Conservation (phyloP, 768 basidiomycete genomes). For the Hypholoma fasciculare region DNA sequence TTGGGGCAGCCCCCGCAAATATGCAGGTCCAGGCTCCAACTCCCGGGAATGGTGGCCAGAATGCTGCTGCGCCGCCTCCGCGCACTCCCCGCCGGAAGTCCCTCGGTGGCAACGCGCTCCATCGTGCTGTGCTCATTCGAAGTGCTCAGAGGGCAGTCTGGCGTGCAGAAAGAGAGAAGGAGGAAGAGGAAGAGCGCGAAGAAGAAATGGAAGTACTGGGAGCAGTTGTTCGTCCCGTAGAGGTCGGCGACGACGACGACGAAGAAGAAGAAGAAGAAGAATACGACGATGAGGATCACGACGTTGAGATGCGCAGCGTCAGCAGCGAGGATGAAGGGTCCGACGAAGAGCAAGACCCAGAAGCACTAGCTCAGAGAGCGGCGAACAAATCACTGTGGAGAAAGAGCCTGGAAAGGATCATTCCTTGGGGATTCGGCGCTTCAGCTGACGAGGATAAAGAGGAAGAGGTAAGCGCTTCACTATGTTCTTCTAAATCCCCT, state of each 20-base stretch:
- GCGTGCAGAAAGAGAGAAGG: slow-evolving; percentile 48
- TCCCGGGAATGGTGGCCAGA: not conserved
- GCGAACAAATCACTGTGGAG: slow-evolving; percentile 39
- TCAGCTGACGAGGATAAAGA: slow-evolving; percentile 20
- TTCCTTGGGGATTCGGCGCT: slow-evolving; percentile 41
- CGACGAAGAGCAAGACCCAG: slow-evolving; percentile 26
- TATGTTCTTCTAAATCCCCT: not conserved
- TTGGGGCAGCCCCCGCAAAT: slow-evolving; percentile 15
- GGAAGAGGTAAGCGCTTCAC: slow-evolving; percentile 19
- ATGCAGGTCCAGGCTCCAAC: not conserved
- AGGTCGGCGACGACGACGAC: slow-evolving; percentile 28
- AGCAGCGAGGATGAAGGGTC: slow-evolving; percentile 24
- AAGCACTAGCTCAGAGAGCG: slow-evolving; percentile 21
- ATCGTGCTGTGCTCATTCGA: slow-evolving; percentile 69
- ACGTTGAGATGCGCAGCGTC: slow-evolving; percentile 21
- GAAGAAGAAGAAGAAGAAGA: slow-evolving; percentile 22
- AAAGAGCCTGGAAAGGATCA: slow-evolving; percentile 39
- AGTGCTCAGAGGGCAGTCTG: slow-evolving; percentile 64
- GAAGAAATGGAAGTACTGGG: slow-evolving; percentile 53
- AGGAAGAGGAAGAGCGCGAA: slow-evolving; percentile 47
- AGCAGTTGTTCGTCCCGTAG: slow-evolving; percentile 34
- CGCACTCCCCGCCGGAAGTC: slow-evolving; percentile 36
- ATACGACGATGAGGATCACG: slow-evolving; percentile 16
- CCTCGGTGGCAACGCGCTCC: slow-evolving; percentile 50
- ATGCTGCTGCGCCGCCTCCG: slow-evolving; percentile 17